phyloP scores from a whole-genome alignment of 768 basidiomycete species.

The Vararia minispora region DNA sequence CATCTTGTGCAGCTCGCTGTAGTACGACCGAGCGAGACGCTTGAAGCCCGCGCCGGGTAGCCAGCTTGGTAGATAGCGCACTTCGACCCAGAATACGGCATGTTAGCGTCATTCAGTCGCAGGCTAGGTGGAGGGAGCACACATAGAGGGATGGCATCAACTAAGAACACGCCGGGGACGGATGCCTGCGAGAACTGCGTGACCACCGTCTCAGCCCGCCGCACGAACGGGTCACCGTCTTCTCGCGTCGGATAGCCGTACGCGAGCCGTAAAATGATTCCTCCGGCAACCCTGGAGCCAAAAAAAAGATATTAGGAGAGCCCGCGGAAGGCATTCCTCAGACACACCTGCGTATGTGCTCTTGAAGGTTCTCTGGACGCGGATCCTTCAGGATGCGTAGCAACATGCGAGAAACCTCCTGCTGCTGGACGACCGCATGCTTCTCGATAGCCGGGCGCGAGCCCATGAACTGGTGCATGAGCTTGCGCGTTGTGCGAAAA shows the following conservation, averaged over 20 bases:
- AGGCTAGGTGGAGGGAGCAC: too few relatives aligned
- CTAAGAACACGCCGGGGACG: not conserved
- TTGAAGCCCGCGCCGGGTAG: constrained; percentile 17
- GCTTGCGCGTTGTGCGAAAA: not conserved
- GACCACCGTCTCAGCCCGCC: constrained; percentile 2
- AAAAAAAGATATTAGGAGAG: too few relatives aligned
- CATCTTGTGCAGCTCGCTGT: not conserved
- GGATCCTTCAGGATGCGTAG: too few relatives aligned
- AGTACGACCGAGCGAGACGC: constrained; percentile 8
- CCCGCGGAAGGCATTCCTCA: too few relatives aligned
- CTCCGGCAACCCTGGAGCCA: constrained; percentile 9
- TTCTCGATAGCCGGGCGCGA: too few relatives aligned
- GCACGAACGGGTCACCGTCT: constrained; percentile 9
- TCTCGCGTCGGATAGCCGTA: constrained; percentile 16
- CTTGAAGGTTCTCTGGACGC: too few relatives aligned
- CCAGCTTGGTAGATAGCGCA: constrained; percentile 16
- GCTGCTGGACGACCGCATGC: too few relatives aligned
- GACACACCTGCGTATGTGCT: too few relatives aligned
- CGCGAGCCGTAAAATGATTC: constrained; percentile 13
- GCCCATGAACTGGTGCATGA: not conserved
- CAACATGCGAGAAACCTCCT: too few relatives aligned
- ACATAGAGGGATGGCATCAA: too few relatives aligned
- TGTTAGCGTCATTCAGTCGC: too few relatives aligned
- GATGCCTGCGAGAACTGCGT: constrained; percentile 1
- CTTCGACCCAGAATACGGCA: too few relatives aligned